Conservation (phyloP, 2,329 filamentous ascomycete species). For the Mariannaea sp. region DNA sequence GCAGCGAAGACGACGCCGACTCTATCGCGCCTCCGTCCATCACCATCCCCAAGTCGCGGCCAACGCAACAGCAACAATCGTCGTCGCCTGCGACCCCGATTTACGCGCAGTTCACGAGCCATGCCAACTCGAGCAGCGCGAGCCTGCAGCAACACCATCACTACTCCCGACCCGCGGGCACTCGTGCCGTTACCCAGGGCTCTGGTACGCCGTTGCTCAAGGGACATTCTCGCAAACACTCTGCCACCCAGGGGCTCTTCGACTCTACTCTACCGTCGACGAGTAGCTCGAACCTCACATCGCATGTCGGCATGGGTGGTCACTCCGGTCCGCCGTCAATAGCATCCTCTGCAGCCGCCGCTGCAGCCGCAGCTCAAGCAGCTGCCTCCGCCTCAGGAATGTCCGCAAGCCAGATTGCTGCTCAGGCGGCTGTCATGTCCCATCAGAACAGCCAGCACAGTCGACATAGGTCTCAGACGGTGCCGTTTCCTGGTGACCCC, state of each 20-base stretch:
- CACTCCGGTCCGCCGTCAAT: conserved; percentile 24
- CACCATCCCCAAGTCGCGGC: conserved; percentile 53
- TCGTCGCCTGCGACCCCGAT: conserved; percentile 50
- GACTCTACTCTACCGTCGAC: conserved; percentile 73
- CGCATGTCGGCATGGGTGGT: conserved; percentile 54
- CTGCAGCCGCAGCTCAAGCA: conserved; percentile 45
- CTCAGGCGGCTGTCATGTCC: conserved; percentile 75
- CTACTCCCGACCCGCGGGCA: conserved; percentile 60
- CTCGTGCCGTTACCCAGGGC: conserved; percentile 39
- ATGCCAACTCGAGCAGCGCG: conserved; percentile 53
- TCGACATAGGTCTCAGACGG: conserved; percentile 75
- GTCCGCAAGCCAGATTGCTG: conserved; percentile 77
- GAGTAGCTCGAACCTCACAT: conserved; percentile 58
- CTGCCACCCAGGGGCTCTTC: conserved; percentile 76
- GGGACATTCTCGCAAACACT: conserved; percentile 66
- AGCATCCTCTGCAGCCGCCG: conserved; percentile 28
- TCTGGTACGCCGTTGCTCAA: conserved; percentile 42
- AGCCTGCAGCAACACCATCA: conserved; percentile 55
- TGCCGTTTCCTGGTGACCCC: conserved; percentile 60
- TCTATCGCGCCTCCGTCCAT: conserved; percentile 40
- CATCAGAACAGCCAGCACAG: conserved; percentile 57
- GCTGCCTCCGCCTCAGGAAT: conserved; percentile 46
- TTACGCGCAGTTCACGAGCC: conserved; percentile 54
- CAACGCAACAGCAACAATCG: conserved; percentile 39
- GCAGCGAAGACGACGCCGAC: conserved; percentile 36